Base-by-base conservation (phyloP, 2,329 filamentous ascomycete species). In the Ustulina deusta region DNA sequence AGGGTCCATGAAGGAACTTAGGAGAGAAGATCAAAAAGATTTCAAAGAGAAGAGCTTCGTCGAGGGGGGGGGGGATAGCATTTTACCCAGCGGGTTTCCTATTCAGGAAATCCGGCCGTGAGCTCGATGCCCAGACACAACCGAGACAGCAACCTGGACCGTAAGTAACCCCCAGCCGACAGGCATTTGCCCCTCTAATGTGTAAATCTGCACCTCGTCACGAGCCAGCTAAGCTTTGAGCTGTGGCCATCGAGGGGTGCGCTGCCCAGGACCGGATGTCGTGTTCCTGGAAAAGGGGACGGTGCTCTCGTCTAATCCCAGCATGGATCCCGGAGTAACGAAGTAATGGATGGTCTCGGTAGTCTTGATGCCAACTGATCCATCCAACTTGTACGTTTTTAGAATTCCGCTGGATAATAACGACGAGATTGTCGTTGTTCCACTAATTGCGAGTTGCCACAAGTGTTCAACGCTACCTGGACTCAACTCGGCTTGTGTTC, bases 21-120 rank as follows among this genome's bases (percentile, higher is more conserved):
- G n/a, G 65, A 61, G 61, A 66, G 36, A 58, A 56, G 48, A 55
- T 22, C 55, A 58, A 58, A 15, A 57, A 6, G 44, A 51, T 52
- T 52, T 46, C 20, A 67, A 61, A 65, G 58, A 62, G 59, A 34
- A 62, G 48, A 49, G 38, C 51, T 51, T 58, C 52, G n/a, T 66
- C 58, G 38, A 63, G 40, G 32, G 52, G 55, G 34, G 29, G 48
- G 42, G 49, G 34, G 34, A 32, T 7, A 6, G 40, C 61, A 56
- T 46, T 68, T 68, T 65, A 66, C 27, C 68, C 62, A 57, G 29
- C 69, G 69, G 69, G 4, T 70, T 70, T 56, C 69, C 69, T 29
- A 34, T 54, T 66, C 36, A 10, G 62, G 68, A 22, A 69, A 61
- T 11, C 69, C 69, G 66, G 40, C 54, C 57, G 61, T 6, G 15